phyloP scores from a whole-genome alignment of 768 basidiomycete species.

The Nidularia pulvinata region DNA sequence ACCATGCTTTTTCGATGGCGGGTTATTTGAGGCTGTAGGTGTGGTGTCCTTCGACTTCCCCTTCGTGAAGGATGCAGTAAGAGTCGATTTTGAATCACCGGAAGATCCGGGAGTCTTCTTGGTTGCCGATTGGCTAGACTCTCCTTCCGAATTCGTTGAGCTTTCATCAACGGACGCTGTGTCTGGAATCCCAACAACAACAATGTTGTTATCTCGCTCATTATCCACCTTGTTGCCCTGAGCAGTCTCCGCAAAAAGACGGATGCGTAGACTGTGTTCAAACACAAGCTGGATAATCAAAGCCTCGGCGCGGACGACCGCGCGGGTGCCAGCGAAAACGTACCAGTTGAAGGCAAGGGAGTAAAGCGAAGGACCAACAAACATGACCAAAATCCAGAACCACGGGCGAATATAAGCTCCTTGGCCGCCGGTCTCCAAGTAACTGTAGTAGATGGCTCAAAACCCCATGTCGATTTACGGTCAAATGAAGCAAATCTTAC shows the following conservation, averaged over 20 bases:
- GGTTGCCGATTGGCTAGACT: constrained; percentile 12
- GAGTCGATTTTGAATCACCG: too few species aligned
- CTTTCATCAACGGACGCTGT: constrained; percentile 1
- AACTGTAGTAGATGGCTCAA: constrained; percentile 23
- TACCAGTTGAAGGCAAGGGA: constrained; percentile 54
- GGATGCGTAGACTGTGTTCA: constrained; percentile 55
- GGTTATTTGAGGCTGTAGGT: too few species aligned
- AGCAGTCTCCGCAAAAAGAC: constrained; percentile 48
- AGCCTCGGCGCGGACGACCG: constrained; percentile 33
- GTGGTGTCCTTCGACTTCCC: too few species aligned
- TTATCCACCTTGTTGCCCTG: neutral
- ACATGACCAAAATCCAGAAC: constrained; percentile 62
- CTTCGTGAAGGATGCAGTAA: too few species aligned
- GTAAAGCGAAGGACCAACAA: constrained; percentile 42
- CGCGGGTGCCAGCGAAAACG: constrained; percentile 44
- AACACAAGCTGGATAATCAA: constrained; percentile 39
- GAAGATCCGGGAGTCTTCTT: too few species aligned
- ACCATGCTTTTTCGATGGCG: too few species aligned
- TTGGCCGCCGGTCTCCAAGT: constrained; percentile 54
- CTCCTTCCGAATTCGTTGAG: constrained; percentile 19
- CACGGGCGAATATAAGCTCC: constrained; percentile 56
- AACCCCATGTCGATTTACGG: too few species aligned
- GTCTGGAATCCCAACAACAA: constrained; percentile 1
- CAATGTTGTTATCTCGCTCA: neutral
- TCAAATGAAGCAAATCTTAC: neutral